Evolutionary conservation across 805 yeast genomes (phyloP), one percentile per base, ranked within the genome.

Genomic region (Saccharomyces mikatae): DNA sequence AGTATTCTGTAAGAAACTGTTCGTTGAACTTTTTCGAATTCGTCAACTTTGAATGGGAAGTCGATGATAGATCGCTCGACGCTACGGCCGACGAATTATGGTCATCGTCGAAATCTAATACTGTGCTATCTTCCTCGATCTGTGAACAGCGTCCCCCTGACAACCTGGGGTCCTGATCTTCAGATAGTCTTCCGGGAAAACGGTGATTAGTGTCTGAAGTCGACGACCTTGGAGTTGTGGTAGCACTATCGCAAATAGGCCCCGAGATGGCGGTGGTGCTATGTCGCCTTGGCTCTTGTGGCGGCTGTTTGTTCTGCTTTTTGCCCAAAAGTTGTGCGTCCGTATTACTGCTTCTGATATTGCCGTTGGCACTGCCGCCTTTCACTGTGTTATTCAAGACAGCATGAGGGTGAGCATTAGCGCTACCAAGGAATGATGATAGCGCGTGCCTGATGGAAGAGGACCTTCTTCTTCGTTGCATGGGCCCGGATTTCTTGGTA

Each of bases 361-460:
- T 44, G 17, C n/a, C 30, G 54, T n/a, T 46, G 46, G 27, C 29
- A 47, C n/a, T 31, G 51, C 31, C 26, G 47, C 17, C 5, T 6
- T 11, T 36, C 44, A 11, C 14, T 31, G 6, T 4, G 36, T 26
- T 31, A 26, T 10, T 17, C n/a, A 24, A 14, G 21, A 27, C 21
- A 10, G 47, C 27, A 11, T 29, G n/a, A n/a, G 51, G 10, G 26
- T 9, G 28, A 6, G 21, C 46, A 24, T 27, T 27, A 24, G 41
- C 41, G 13, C 51, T 14, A 17, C 61, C 55, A n/a, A 65, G 54
- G 29, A 65, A 56, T 6, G 64, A 62, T 9, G 65, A 57, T 4
- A 65, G 52, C 3, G 67, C 62, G 32, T 56, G 61, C 49, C 61
- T 65, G 21, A 65, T 58, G n/a, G 68, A 55, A 9, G 68, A 64